phyloP scores from a whole-genome alignment of 2,329 filamentous ascomycete genomes.

The Drechslerella stenobrocha region DNA sequence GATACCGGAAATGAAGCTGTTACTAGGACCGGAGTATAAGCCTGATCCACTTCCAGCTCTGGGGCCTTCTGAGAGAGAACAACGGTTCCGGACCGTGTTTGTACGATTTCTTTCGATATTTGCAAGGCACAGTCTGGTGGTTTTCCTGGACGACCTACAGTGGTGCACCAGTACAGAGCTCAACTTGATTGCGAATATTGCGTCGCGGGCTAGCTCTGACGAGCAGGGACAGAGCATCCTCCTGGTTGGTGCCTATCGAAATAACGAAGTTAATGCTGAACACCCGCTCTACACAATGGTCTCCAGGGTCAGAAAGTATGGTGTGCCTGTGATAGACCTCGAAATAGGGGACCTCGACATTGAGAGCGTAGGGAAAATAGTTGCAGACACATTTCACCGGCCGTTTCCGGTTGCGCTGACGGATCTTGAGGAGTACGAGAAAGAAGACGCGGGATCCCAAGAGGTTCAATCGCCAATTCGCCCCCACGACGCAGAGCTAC shows the following conservation, averaged over 20 bases:
- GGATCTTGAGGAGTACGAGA: slow-evolving; percentile 31
- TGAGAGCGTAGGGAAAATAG: slow-evolving; percentile 52
- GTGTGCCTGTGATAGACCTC: slow-evolving; percentile 50
- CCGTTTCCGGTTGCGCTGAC: slow-evolving; percentile 26
- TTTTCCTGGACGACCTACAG: slow-evolving; percentile 53
- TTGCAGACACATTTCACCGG: slow-evolving; percentile 52
- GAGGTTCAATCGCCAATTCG: slow-evolving; percentile 6
- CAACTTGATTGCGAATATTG: slow-evolving; percentile 52
- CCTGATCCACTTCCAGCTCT: slow-evolving; percentile 51
- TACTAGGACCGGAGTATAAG: slow-evolving; percentile 52
- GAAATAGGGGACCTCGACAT: slow-evolving; percentile 52
- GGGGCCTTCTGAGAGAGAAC: slow-evolving; percentile 52
- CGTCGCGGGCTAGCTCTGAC: slow-evolving; percentile 50
- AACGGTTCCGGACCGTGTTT: slow-evolving; percentile 50
- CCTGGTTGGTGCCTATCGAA: slow-evolving; percentile 52
- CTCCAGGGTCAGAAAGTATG: slow-evolving; percentile 44
- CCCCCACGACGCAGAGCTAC: slow-evolving; percentile 51
- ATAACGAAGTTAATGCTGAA: slow-evolving; percentile 51
- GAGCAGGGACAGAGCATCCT: slow-evolving; percentile 52
- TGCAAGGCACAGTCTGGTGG: slow-evolving; percentile 51
- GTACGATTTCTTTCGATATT: slow-evolving; percentile 49
- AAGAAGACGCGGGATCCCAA: not conserved
- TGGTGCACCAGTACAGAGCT: slow-evolving; percentile 52
- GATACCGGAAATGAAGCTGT: slow-evolving; percentile 52
- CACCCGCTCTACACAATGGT: slow-evolving; percentile 52